Conservation (phyloP, 805 yeast species). For the Ogataea pini region DNA sequence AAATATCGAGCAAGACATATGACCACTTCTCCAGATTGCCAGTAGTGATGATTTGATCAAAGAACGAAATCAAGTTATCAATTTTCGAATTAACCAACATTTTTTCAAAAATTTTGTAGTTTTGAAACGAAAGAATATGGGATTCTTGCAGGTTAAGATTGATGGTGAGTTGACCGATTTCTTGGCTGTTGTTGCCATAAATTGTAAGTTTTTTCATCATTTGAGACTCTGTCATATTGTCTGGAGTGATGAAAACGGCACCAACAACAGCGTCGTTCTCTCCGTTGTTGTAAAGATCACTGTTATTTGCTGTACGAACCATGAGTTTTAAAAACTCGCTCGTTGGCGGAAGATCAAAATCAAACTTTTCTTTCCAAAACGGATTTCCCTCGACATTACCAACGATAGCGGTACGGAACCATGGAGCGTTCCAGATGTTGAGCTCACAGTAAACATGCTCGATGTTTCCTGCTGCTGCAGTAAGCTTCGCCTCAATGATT, state of each 20-base stretch:
- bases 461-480: slow-evolving; percentile 14
- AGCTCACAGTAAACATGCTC: slow-evolving; percentile 63
- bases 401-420: slow-evolving; percentile 77
- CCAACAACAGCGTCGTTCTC: slow-evolving; percentile 49
- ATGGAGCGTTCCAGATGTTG: slow-evolving; percentile 66
- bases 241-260: slow-evolving; percentile 54
- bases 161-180: slow-evolving; percentile 59
- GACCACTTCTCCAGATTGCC: slow-evolving; percentile 54
- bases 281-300: slow-evolving; percentile 18
- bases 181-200: slow-evolving; percentile 31
- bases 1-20: slow-evolving; percentile 65
- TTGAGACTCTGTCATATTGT: slow-evolving; percentile 40
- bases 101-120: slow-evolving; percentile 62
- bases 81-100: slow-evolving; percentile 57
- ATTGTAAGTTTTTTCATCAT: slow-evolving; percentile 25
- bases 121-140: slow-evolving; percentile 58
- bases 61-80: slow-evolving; percentile 50
- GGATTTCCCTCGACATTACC: slow-evolving; percentile 49
- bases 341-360: slow-evolving; percentile 57
- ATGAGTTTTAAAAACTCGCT: slow-evolving; percentile 53
- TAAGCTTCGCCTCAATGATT: slow-evolving; percentile 65
- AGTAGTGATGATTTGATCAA: slow-evolving; percentile 36
- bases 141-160: slow-evolving; percentile 52
- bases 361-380: slow-evolving; percentile 82
- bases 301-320: slow-evolving; percentile 35